Evolutionary conservation across 2,329 filamentous ascomycete species (phyloP).

Genomic region (Pyrenophora seminiperda): DNA sequence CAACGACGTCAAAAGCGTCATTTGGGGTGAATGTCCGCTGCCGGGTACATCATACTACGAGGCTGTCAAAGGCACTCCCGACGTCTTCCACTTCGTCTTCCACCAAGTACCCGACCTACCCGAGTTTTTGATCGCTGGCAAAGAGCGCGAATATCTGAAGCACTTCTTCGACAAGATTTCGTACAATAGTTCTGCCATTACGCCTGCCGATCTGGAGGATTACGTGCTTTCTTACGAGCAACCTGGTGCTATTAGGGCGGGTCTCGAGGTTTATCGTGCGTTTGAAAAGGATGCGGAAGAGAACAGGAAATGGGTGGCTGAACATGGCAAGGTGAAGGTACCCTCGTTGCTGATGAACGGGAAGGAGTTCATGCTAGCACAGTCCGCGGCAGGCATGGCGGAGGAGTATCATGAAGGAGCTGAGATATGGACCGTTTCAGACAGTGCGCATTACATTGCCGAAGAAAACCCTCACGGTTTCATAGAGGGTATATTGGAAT

Average conservation of each 20-base stretch:
- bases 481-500: background rate
- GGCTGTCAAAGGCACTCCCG: background rate
- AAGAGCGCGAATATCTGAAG: slow-evolving; percentile 15
- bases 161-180: slow-evolving; percentile 16
- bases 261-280: background rate
- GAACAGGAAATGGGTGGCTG: background rate
- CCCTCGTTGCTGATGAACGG: background rate
- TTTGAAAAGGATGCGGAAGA: slow-evolving; percentile 6
- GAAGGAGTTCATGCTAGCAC: background rate
- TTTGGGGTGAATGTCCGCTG: slow-evolving; percentile 6
- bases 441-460: background rate
- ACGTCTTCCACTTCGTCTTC: slow-evolving; percentile 4
- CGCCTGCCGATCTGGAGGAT: background rate
- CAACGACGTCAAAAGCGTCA: slow-evolving; percentile 42
- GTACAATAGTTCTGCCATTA: slow-evolving; percentile 13
- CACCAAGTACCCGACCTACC: slow-evolving; percentile 18
- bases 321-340: background rate
- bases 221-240: background rate
- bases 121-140: slow-evolving; percentile 14
- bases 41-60: slow-evolving; percentile 6
- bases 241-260: slow-evolving; percentile 5
- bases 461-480: background rate
- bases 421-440: background rate
- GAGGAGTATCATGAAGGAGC: background rate
- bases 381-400: background rate